Evolutionary conservation across 2,329 filamentous ascomycete genomes (phyloP).

Genomic region (Fusarium longipes): DNA sequence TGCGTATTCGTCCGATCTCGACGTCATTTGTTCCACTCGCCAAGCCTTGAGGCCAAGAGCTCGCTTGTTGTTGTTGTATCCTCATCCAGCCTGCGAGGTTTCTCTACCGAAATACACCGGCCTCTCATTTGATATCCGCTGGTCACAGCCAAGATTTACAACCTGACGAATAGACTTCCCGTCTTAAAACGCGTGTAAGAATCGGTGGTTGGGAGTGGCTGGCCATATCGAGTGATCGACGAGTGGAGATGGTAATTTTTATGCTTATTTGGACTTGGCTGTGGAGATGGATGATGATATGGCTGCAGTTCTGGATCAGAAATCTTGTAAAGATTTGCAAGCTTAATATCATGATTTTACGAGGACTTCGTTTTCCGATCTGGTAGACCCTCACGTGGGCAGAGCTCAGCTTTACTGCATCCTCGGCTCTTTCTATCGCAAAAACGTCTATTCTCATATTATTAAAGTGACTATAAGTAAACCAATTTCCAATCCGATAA

Average conservation of each 20-base stretch:
- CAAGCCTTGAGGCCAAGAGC: not conserved
- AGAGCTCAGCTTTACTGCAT: too few relatives aligned
- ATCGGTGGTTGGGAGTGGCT: not conserved
- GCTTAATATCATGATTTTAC: not conserved
- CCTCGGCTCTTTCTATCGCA: not conserved
- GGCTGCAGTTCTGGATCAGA: not conserved
- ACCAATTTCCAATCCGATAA: rapidly evolving
- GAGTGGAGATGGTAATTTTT: not conserved
- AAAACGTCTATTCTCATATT: not conserved
- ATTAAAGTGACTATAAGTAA: too few relatives aligned
- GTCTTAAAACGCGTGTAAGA: not conserved
- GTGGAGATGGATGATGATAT: not conserved
- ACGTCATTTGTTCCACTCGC: not conserved
- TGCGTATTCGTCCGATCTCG: not conserved
- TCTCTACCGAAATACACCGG: not conserved
- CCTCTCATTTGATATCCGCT: rapidly evolving
- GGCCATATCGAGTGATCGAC: not conserved
- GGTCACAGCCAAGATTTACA: not conserved
- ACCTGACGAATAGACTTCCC: not conserved
- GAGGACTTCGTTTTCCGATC: too few relatives aligned
- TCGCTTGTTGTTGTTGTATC: not conserved
- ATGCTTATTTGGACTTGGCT: not conserved
- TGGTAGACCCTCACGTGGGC: not conserved
- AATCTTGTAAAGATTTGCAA: not conserved
- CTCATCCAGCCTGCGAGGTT: not conserved